phyloP scores from a whole-genome alignment of 2,329 filamentous ascomycete species.

The Colletotrichum tofieldiae region DNA sequence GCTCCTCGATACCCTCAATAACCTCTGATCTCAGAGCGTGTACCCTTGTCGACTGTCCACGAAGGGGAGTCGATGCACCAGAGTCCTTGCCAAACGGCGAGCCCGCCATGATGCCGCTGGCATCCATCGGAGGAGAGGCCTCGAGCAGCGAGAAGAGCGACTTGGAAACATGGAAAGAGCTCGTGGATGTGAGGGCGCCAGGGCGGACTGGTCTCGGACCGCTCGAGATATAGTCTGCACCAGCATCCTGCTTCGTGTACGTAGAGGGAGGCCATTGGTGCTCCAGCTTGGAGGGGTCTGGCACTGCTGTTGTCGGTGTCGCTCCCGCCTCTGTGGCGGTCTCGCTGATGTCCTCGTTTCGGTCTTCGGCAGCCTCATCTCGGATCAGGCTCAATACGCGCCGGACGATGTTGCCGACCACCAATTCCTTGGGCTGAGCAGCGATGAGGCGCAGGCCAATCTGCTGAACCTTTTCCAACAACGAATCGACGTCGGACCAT shows the following conservation, averaged over 20 bases:
- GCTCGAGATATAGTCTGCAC: slow-evolving; percentile 44
- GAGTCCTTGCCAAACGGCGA: slow-evolving; percentile 65
- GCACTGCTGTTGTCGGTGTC: slow-evolving; percentile 59
- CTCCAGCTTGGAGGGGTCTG: slow-evolving; percentile 49
- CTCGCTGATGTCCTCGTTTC: slow-evolving; percentile 74
- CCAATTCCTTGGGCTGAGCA: slow-evolving; percentile 91
- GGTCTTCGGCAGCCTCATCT: slow-evolving; percentile 88
- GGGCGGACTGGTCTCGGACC: slow-evolving; percentile 61
- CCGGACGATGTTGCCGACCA: slow-evolving; percentile 94
- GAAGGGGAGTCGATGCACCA: slow-evolving; percentile 66
- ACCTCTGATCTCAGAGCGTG: slow-evolving; percentile 91
- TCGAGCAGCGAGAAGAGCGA: slow-evolving; percentile 93
- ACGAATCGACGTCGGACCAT: slow-evolving; percentile 82
- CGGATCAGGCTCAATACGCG: slow-evolving; percentile 92
- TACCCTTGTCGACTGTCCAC: slow-evolving; percentile 60
- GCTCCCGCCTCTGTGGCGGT: slow-evolving; percentile 65
- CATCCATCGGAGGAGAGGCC: slow-evolving; percentile 70
- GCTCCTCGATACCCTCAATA: slow-evolving; percentile 93
- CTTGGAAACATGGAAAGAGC: slow-evolving; percentile 77
- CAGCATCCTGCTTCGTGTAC: slow-evolving; percentile 54
- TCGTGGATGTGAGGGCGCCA: slow-evolving; percentile 73
- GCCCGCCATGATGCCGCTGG: slow-evolving; percentile 52
- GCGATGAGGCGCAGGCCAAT: slow-evolving; percentile 84
- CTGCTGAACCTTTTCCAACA: slow-evolving; percentile 85
- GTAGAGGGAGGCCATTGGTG: slow-evolving; percentile 52